phyloP scores from a whole-genome alignment of 129 eudicot species.

The Smallanthus sonchifolius region DNA sequence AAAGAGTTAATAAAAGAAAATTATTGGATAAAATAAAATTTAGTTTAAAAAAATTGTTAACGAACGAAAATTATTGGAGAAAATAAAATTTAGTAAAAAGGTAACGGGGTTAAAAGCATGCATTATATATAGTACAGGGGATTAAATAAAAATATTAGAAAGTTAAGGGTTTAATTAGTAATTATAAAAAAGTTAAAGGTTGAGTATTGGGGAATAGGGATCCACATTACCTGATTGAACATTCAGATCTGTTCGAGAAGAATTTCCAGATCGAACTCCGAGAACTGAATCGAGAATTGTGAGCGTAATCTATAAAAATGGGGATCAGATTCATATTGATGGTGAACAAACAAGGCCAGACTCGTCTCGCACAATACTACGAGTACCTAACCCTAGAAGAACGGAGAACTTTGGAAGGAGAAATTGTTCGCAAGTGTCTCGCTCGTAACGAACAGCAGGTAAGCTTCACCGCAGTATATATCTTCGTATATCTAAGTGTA shows the following conservation, averaged over 20 bases:
- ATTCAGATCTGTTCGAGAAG: not conserved
- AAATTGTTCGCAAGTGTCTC: slow-evolving; percentile 98
- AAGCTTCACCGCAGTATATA: not conserved
- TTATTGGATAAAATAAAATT: too few relatives aligned
- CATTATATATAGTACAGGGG: too few relatives aligned
- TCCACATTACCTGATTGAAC: not conserved
- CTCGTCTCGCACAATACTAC: slow-evolving; percentile 91
- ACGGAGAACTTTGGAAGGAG: slow-evolving; percentile 92
- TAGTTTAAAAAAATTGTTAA: too few relatives aligned
- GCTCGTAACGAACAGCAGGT: slow-evolving; percentile 98
- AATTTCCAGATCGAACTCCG: not conserved
- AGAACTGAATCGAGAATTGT: not conserved
- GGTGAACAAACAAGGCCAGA: slow-evolving; percentile 99
- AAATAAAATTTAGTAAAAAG: too few relatives aligned
- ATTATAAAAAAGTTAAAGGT: too few relatives aligned
- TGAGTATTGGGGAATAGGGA: too few relatives aligned
- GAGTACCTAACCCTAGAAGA: slow-evolving; percentile 89
- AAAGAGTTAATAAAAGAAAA: too few relatives aligned
- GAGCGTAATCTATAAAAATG: slow-evolving; percentile 25
- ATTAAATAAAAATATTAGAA: too few relatives aligned
- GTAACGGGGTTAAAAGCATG: too few relatives aligned
- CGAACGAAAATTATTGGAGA: too few relatives aligned
- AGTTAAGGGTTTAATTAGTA: too few relatives aligned
- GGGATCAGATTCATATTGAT: slow-evolving; percentile 90
- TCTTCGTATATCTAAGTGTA: not conserved